Base-by-base conservation (phyloP, 371 early-diverging fungal genomes). In the Rhizomucor pusillus region DNA sequence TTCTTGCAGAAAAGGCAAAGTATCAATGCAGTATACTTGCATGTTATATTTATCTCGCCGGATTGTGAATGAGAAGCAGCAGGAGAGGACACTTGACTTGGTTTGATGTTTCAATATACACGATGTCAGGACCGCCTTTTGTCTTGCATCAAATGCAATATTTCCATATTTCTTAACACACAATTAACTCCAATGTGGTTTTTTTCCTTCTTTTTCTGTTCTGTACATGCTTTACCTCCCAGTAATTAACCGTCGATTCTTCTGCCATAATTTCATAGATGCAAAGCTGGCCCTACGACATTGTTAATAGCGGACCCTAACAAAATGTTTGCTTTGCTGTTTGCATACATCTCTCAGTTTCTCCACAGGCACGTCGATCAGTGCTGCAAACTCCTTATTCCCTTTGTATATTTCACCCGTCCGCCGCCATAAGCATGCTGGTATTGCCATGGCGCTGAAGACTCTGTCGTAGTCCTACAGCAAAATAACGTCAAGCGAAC, bases 341-440 rank as follows among this genome's bases (percentile, higher is more conserved):
- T 25, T 6, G 52, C 66, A 64, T 65, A 82, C 87, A 49, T 92
- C 92, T 43, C 84, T 77, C 18, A 93, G 72, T 65, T 81, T 75
- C n/a, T 91, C 89, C 23, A 90, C 71, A 5, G 92, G 88, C 4
- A 92, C 82, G 43, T 89, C 89, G 12, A 95, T 89, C 34, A 97
- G 71, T 0, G 87, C 75, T 3, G 95, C 94, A 82, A 97, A 97
- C 71, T 93, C 94, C 60, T 90, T 87, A 76, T 97, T 97, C 11
- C 92, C 90, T 61, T 93, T 94, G 75, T 90, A 94, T 29, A 97
- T 95, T 65, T 97, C 96, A 36, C 97, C 97, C 0, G 96, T 94
- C 25, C 97, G 81, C 11, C 97, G 82, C 97, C 96, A 95, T 33
- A 95, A 66, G 64, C 94, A 94, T 25, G 94, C 89, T 0, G 97